Percentiles rank a stretch among this genome's conserved stretches.
Conservation (phyloP, 148 eudicot species). For the Cornus controversa region DNA sequence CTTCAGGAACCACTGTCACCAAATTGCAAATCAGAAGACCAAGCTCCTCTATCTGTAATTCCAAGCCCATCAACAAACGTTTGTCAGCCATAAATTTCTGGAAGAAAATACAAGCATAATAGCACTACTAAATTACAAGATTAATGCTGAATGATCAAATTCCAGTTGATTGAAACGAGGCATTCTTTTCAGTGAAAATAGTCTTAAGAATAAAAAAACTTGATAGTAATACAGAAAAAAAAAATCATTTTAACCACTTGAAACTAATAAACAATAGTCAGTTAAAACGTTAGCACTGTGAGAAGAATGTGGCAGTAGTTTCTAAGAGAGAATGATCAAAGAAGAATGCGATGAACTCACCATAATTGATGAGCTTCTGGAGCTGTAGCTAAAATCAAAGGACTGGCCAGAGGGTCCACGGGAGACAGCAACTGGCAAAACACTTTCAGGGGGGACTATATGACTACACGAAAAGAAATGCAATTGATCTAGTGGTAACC, state of each 20-base stretch:
- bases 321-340: neutral
- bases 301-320: neutral
- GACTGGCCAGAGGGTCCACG: slow-evolving; percentile 80
- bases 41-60: slow-evolving; percentile 75
- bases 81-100: slow-evolving; percentile 1
- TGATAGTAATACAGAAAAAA: neutral
- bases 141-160: neutral
- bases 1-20: slow-evolving; percentile 78
- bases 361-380: slow-evolving; percentile 66
- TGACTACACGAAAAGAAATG: slow-evolving; percentile 94
- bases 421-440: slow-evolving; percentile 78
- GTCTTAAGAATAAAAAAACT: neutral
- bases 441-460: slow-evolving; percentile 82
- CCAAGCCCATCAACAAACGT: slow-evolving; percentile 19
- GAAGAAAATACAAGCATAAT: neutral
- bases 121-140: slow-evolving; percentile 4
- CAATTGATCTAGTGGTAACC: slow-evolving; percentile 49
- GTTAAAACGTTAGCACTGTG: neutral
- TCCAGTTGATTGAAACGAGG: neutral
- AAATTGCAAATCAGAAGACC: slow-evolving; percentile 85
- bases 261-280: neutral
- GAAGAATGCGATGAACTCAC: slow-evolving; percentile 36
- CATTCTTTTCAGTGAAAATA: neutral
- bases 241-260: neutral
- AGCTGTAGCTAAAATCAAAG: slow-evolving; percentile 82